Evolutionary conservation across 164 flowering plant species (phyloP).

Genomic region (Vitis riparia): DNA sequence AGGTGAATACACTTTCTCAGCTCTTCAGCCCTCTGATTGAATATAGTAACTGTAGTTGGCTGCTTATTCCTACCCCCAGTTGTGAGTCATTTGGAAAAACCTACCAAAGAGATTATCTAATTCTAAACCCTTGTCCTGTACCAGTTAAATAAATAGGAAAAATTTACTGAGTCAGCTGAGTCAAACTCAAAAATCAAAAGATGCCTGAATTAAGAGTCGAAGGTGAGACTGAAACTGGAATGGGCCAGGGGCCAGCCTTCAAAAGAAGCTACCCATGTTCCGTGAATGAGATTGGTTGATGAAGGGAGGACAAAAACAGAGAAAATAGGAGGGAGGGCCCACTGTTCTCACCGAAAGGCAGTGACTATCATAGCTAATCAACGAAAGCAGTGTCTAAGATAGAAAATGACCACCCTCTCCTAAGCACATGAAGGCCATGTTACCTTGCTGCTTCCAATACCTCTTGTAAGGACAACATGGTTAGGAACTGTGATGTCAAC

Average conservation of each 20-base stretch:
- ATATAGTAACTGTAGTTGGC: no score
- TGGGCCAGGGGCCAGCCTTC: neutral
- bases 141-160: no score
- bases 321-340: constrained; percentile 9
- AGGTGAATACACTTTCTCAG: no score
- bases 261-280: constrained; percentile 35
- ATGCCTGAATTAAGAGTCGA: neutral
- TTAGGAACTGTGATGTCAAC: constrained; percentile 5
- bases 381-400: constrained; percentile 4
- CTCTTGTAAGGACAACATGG: constrained; percentile 15
- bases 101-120: no score
- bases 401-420: constrained; percentile 1
- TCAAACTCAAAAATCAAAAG: no score
- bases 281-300: constrained; percentile 32
- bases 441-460: constrained; percentile 5
- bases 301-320: constrained; percentile 25
- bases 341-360: constrained; percentile 11
- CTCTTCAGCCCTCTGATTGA: no score
- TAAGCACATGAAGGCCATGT: constrained; percentile 16
- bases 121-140: no score
- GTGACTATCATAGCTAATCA: neutral
- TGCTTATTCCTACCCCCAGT: no score
- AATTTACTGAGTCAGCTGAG: no score
- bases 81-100: no score
- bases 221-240: neutral